Evolutionary conservation across 305 asterid species (phyloP), one percentile per base, ranked within the genome.

Genomic region (Fraxinus sp.): DNA sequence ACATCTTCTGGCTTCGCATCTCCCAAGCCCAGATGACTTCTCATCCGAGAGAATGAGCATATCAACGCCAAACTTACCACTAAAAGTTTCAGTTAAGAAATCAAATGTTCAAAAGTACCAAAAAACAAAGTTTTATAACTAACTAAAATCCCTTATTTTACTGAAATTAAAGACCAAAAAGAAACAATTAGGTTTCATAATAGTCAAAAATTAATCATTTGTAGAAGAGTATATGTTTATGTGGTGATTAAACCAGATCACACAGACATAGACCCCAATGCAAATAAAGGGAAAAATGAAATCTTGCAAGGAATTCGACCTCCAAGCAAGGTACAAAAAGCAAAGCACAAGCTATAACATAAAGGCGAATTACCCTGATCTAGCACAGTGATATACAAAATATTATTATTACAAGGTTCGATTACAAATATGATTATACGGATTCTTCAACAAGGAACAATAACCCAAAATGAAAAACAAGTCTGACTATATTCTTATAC

Each of bases 21-120:
- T 75, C 97, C 98, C 86, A 96, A 86, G 30, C 90, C 85, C 86
- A 97, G 81, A 88, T 97, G 97, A 78, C 86, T 77, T 84, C 95
- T 93, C 98, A 97, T 95, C 82, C 97, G 94, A 70, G 96, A 81
- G 84, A 97, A 97, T 0, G 99, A 95, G 79, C 89, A 92, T 79
- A 97, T 80, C 89, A 97, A 82, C 3, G 96, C 91, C 95, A 97
- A 86, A 86, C 92, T 89, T 26, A 95, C 93, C 98, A 95, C 99
- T 96, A 79, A 77, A 80, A 70, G 49, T 72, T 81, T 78, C 43
- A 79, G 93, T 93, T 89, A 96, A 95, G 98, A 81, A 86, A 82
- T 46, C 5, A 37, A 39, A 43, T 30, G 73, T 36, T 39, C 79
- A 71, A 62, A 37, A 77, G 43, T 49, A 71, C 26, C 79, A 14